Evolutionary conservation across 2,329 filamentous ascomycete genomes (phyloP).

Genomic region (Cytospora schulzeri): DNA sequence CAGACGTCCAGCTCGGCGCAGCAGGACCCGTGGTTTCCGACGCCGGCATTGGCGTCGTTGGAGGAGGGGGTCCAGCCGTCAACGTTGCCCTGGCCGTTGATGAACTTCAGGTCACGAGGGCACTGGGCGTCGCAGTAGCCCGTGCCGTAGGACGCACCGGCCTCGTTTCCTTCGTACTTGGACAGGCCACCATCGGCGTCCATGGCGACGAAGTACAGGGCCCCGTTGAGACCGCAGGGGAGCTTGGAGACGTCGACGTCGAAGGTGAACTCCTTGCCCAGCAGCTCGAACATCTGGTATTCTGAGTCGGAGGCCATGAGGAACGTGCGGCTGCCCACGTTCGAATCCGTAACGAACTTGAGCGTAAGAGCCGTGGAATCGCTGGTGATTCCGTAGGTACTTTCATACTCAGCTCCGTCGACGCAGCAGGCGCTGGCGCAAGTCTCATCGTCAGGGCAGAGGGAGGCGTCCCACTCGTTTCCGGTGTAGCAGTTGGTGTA

Average conservation of each 20-base stretch:
- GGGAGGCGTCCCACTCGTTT: slow-evolving; percentile 42
- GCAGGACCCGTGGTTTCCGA: slow-evolving; percentile 56
- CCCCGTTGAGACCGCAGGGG: slow-evolving; percentile 71
- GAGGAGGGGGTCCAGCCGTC: slow-evolving; percentile 54
- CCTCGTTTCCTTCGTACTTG: slow-evolving; percentile 54
- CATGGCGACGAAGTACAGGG: slow-evolving; percentile 68
- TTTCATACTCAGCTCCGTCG: slow-evolving; percentile 49
- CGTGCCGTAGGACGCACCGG: slow-evolving; percentile 62
- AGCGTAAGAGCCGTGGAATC: slow-evolving; percentile 49
- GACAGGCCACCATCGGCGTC: slow-evolving; percentile 57
- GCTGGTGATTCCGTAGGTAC: slow-evolving; percentile 50
- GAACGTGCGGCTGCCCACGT: slow-evolving; percentile 62
- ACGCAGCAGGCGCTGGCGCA: slow-evolving; percentile 49
- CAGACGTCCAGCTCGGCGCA: slow-evolving; percentile 62
- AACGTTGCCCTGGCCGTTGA: slow-evolving; percentile 58
- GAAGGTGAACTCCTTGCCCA: slow-evolving; percentile 71
- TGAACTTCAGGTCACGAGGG: slow-evolving; percentile 59
- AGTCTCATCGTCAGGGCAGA: slow-evolving; percentile 44
- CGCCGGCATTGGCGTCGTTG: slow-evolving; percentile 57
- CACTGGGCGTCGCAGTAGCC: slow-evolving; percentile 59
- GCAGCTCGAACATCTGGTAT: slow-evolving; percentile 67
- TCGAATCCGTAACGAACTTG: slow-evolving; percentile 52
- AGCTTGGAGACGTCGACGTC: slow-evolving; percentile 71
- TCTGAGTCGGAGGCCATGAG: slow-evolving; percentile 62
- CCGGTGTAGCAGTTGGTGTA: slow-evolving; percentile 60